Evolutionary conservation across 2,329 filamentous ascomycete species (phyloP).

Genomic region (Pyrenophora tritici-repentis): DNA sequence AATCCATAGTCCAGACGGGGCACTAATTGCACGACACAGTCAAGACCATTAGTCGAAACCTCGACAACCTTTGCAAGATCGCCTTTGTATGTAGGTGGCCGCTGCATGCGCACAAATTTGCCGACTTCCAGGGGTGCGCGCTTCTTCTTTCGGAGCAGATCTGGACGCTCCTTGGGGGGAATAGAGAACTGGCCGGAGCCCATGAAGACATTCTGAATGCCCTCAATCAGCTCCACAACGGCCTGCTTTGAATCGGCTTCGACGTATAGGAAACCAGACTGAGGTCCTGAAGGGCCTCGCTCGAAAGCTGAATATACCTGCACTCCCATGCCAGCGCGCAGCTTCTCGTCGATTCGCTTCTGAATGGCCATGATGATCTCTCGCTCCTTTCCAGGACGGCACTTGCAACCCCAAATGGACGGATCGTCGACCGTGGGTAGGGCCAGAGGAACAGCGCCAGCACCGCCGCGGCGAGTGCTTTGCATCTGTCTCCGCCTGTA

Average conservation of each 20-base stretch:
- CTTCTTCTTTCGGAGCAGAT: constrained; percentile 88
- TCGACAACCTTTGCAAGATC: constrained; percentile 92
- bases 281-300: constrained; percentile 71
- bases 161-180: constrained; percentile 96
- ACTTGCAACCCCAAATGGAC: constrained; percentile 91
- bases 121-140: constrained; percentile 79
- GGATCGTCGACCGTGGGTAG: constrained; percentile 94
- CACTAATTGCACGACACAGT: constrained; percentile 84
- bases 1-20: constrained; percentile 90
- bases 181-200: constrained; percentile 85
- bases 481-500: constrained; percentile 72
- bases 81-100: constrained; percentile 78
- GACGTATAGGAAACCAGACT: constrained; percentile 95
- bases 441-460: constrained; percentile 60
- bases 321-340: constrained; percentile 77
- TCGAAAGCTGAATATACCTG: constrained; percentile 91
- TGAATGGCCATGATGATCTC: constrained; percentile 88
- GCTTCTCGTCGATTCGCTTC: constrained; percentile 82
- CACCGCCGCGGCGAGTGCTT: constrained; percentile 36
- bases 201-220: constrained; percentile 87
- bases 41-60: constrained; percentile 89
- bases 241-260: constrained; percentile 88
- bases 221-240: constrained; percentile 80
- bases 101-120: constrained; percentile 87
- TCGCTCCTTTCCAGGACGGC: constrained; percentile 92